These are phyloP conservation scores for Sarocladiaceae sp. DNA, from an alignment of 2,329 filamentous ascomycete genomes.

Conservation along the genomic window DNA sequence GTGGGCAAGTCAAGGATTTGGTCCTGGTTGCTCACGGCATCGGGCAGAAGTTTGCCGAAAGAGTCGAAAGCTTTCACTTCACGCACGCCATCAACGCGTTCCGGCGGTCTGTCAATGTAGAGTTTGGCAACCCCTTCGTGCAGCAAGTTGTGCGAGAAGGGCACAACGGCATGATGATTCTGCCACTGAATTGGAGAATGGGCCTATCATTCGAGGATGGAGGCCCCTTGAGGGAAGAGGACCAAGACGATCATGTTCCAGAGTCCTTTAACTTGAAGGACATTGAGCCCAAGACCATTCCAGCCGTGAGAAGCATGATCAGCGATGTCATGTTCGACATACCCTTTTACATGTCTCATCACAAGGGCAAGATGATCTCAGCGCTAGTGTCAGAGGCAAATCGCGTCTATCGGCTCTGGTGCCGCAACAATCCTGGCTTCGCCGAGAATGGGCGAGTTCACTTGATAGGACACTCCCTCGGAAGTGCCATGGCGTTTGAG, in stretches of 20 bases:
- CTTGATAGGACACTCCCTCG: conserved; percentile 86
- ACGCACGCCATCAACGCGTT: conserved; percentile 94
- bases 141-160: conserved; percentile 66
- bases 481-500: conserved; percentile 90
- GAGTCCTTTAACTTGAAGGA: conserved; percentile 67
- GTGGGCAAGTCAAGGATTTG: conserved; percentile 73
- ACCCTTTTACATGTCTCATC: conserved; percentile 93
- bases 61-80: conserved; percentile 94
- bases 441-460: conserved; percentile 76
- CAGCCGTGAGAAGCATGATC: conserved; percentile 87
- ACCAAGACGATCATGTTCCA: conserved; percentile 45
- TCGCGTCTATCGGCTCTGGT: conserved; percentile 93
- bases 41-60: conserved; percentile 89
- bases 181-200: conserved; percentile 91
- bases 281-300: conserved; percentile 85
- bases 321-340: conserved; percentile 98
- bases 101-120: conserved; percentile 76
- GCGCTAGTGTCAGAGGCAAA: conserved; percentile 89
- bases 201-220: conserved; percentile 82
- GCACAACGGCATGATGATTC: conserved; percentile 87
- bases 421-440: conserved; percentile 85
- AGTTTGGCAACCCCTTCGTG: conserved; percentile 69
- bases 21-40: conserved; percentile 92
- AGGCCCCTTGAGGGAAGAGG: conserved; percentile 50
- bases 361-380: conserved; percentile 90